phyloP scores from a whole-genome alignment of 2,329 filamentous ascomycete genomes.

The Curvularia verruculosa region DNA sequence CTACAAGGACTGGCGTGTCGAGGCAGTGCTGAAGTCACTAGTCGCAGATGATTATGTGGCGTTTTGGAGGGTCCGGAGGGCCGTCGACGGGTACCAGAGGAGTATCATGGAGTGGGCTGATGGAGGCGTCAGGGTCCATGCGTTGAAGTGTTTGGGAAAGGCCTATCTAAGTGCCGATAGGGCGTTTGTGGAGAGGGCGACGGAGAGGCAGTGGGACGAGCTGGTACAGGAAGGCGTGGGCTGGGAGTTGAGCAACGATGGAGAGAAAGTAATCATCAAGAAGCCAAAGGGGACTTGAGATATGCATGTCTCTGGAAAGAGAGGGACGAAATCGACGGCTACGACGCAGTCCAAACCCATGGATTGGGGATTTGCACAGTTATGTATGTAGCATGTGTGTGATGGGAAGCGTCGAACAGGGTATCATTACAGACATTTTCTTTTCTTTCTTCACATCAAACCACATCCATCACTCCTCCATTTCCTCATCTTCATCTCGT shows the following conservation, averaged over 20 bases:
- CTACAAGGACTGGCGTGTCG: constrained; percentile 71
- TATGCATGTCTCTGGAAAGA: background rate
- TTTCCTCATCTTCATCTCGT: constrained; percentile 55
- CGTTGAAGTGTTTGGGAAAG: constrained; percentile 84
- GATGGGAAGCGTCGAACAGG: constrained; percentile 26
- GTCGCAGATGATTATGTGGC: constrained; percentile 81
- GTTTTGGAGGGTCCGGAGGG: constrained; percentile 73
- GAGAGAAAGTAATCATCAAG: constrained; percentile 76
- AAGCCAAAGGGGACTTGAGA: constrained; percentile 57
- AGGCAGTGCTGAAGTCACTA: constrained; percentile 71
- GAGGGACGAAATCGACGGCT: background rate
- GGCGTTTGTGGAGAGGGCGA: constrained; percentile 70
- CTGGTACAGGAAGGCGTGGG: constrained; percentile 76
- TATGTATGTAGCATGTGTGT: background rate
- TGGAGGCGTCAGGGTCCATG: constrained; percentile 72
- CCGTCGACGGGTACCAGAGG: constrained; percentile 80
- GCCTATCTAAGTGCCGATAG: constrained; percentile 78
- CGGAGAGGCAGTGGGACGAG: constrained; percentile 73
- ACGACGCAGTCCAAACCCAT: background rate
- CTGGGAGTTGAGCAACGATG: constrained; percentile 74
- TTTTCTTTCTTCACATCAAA: constrained; percentile 1
- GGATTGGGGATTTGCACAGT: background rate
- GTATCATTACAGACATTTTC: constrained; percentile 40
- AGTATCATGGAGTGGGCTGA: constrained; percentile 83
- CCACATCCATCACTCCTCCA: constrained; percentile 51